Conservation (phyloP, 2,329 filamentous ascomycete species). For the Tolypocladium ophioglossoides region DNA sequence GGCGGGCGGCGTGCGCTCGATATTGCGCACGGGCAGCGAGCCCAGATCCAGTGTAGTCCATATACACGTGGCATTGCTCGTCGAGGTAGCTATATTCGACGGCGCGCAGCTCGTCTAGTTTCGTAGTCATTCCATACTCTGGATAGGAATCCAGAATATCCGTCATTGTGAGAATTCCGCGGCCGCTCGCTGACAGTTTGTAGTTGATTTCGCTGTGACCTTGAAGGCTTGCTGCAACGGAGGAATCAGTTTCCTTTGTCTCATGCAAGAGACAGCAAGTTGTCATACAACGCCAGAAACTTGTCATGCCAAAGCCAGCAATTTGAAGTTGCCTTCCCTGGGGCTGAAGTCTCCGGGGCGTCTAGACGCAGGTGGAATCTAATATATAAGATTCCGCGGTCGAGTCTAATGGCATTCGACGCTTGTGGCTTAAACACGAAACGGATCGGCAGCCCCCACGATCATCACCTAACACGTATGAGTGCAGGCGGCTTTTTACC, state of each 20-base stretch:
- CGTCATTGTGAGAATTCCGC: not conserved
- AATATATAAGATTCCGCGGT: not conserved
- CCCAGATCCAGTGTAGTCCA: conserved; percentile 30
- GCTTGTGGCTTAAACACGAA: too few relatives aligned
- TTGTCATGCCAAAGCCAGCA: too few relatives aligned
- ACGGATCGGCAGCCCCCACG: not conserved
- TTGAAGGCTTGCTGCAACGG: not conserved
- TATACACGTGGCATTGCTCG: conserved; percentile 25
- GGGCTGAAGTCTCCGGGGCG: too few relatives aligned
- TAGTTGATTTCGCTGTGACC: not conserved
- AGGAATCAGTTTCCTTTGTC: too few relatives aligned
- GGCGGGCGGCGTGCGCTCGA: conserved; percentile 18
- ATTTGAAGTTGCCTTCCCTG: too few relatives aligned
- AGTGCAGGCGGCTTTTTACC: too few relatives aligned
- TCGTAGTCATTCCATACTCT: conserved; percentile 20
- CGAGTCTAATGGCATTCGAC: too few relatives aligned
- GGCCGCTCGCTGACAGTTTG: not conserved
- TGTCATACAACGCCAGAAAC: too few relatives aligned
- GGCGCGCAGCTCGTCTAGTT: conserved; percentile 13
- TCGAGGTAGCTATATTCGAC: conserved; percentile 26
- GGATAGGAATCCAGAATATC: conserved; percentile 14
- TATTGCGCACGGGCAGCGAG: conserved; percentile 23
- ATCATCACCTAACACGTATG: not conserved
- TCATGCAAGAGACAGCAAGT: too few relatives aligned
- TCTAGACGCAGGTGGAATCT: not conserved